These are phyloP conservation scores for Nitzschia putrida DNA, from an alignment of 108 stramenopile genomes.

Conservation along the genomic window DNA sequence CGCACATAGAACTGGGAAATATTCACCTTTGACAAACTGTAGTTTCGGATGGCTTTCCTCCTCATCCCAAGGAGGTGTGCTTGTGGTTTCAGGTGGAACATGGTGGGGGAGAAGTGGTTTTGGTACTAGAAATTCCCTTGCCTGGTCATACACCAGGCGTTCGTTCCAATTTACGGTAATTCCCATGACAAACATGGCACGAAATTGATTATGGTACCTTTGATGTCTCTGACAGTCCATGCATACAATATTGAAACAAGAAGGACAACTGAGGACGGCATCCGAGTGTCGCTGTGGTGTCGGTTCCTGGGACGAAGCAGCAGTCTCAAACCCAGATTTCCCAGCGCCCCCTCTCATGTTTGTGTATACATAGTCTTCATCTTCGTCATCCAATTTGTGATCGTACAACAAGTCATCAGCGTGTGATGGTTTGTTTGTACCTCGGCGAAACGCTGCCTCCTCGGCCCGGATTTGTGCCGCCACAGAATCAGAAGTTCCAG, in stretches of 20 bases:
- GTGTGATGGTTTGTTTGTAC: slow-evolving; percentile 5
- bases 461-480: background rate
- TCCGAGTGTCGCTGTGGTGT: slow-evolving; percentile 49
- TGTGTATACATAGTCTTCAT: slow-evolving; percentile 84
- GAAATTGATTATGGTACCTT: slow-evolving; percentile 74
- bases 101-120: slow-evolving; percentile 14
- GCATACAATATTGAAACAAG: slow-evolving; percentile 83
- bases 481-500: background rate
- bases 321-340: slow-evolving; percentile 34
- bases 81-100: background rate
- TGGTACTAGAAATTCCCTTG: slow-evolving; percentile 44
- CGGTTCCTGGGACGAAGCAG: background rate
- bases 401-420: slow-evolving; percentile 42
- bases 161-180: slow-evolving; percentile 75
- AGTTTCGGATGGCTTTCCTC: slow-evolving; percentile 14
- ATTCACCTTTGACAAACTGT: slow-evolving; percentile 34
- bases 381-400: slow-evolving; percentile 69
- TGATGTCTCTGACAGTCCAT: slow-evolving; percentile 91
- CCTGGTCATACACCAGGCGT: slow-evolving; percentile 57
- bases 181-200: slow-evolving; percentile 93
- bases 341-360: slow-evolving; percentile 65
- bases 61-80: background rate
- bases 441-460: background rate
- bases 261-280: slow-evolving; percentile 79
- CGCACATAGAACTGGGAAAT: slow-evolving; percentile 74